A percentile compares a stretch with the other conserved stretches of the same genome.
Conservation (phyloP, 2,329 filamentous ascomycete species). For the Aspergillus eucalypticola region DNA sequence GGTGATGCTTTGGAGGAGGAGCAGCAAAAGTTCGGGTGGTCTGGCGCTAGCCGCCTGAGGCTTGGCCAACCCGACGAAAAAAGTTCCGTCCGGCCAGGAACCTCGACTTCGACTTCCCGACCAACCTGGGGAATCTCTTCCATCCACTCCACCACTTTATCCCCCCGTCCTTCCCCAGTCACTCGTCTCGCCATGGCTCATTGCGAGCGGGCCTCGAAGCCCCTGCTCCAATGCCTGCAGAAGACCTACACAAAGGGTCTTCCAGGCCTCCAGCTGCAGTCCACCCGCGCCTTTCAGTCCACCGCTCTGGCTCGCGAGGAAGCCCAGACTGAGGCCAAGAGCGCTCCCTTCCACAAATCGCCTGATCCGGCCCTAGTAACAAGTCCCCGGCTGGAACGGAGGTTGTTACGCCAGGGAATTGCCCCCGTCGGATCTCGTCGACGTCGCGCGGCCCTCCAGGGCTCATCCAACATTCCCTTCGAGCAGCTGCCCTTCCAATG, state of each 20-base stretch:
- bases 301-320: slow-evolving; percentile 48
- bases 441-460: slow-evolving; percentile 71
- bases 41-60: slow-evolving; percentile 34
- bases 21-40: slow-evolving; percentile 38
- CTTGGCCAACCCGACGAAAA: slow-evolving; percentile 39
- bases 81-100: slow-evolving; percentile 35
- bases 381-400: slow-evolving; percentile 63
- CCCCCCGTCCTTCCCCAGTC: slow-evolving; percentile 10
- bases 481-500: slow-evolving; percentile 95
- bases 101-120: slow-evolving; percentile 8
- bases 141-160: slow-evolving; percentile 20
- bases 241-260: slow-evolving; percentile 37
- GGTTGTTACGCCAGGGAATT: slow-evolving; percentile 67
- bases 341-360: slow-evolving; percentile 44
- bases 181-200: slow-evolving; percentile 37
- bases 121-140: slow-evolving; percentile 12
- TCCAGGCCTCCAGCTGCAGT: slow-evolving; percentile 36
- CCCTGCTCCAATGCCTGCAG: slow-evolving; percentile 45
- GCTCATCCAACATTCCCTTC: slow-evolving; percentile 72
- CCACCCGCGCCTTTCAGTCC: slow-evolving; percentile 52
- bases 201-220: slow-evolving; percentile 46
- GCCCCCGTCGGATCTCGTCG: slow-evolving; percentile 80
- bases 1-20: slow-evolving; percentile 12
- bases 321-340: slow-evolving; percentile 42
- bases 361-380: slow-evolving; percentile 69